phyloP scores from a whole-genome alignment of 192 early-diverging fungal species.

The Kickxella alabastrina region DNA sequence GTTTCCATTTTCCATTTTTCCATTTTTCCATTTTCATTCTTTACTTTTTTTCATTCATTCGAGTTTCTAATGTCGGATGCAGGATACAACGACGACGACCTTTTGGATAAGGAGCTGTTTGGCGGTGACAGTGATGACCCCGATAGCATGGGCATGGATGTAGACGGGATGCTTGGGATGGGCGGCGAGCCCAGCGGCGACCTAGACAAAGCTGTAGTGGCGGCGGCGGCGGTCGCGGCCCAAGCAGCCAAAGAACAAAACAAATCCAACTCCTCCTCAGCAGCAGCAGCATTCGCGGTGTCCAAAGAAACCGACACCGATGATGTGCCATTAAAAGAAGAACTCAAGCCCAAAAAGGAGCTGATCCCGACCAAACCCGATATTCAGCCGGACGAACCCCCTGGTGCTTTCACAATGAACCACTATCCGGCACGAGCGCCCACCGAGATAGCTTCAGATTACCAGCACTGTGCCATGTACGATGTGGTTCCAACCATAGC shows the following conservation, averaged over 20 bases:
- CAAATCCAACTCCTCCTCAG: not conserved
- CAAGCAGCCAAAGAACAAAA: not conserved
- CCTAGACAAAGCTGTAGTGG: not conserved
- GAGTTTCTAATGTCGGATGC: constrained; percentile 27
- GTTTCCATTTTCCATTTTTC: constrained; percentile 1
- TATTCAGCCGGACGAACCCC: constrained; percentile 40
- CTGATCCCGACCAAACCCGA: too few species aligned
- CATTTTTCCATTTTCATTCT: constrained; percentile 1
- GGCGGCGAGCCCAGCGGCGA: constrained; percentile 1
- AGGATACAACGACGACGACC: constrained; percentile 40
- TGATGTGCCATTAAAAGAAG: too few species aligned
- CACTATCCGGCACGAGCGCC: constrained; percentile 10
- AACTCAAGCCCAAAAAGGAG: too few species aligned
- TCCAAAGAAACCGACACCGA: too few species aligned
- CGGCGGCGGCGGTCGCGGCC: not conserved
- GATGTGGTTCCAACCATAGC: constrained; percentile 39
- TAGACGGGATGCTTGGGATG: constrained; percentile 44
- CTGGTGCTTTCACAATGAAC: constrained; percentile 29
- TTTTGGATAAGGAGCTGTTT: constrained; percentile 52
- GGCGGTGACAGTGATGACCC: constrained; percentile 40
- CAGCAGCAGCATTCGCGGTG: not conserved
- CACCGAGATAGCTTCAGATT: not conserved
- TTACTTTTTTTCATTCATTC: not conserved
- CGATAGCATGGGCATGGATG: constrained; percentile 29
- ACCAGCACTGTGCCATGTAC: constrained; percentile 11